Percentiles rank a stretch among this genome's conserved stretches.
These are phyloP conservation scores for Penicillium sp. DNA, from an alignment of 2,329 filamentous ascomycete genomes.

Conservation along the genomic window DNA sequence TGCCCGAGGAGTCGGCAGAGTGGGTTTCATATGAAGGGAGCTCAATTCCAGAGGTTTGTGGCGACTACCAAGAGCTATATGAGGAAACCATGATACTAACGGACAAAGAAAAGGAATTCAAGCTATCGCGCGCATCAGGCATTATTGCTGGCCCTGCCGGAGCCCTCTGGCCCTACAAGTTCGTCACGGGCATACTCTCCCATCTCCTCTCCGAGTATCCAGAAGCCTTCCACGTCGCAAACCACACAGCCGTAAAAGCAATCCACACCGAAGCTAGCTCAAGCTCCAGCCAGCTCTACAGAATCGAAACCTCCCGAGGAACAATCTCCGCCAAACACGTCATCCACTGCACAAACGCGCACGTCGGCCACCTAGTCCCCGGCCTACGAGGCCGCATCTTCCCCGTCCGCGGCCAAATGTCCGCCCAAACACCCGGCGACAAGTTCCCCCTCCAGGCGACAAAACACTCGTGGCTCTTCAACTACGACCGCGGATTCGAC, in stretches of 20 bases:
- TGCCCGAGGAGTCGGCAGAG: constrained; percentile 31
- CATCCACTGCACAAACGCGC: constrained; percentile 62
- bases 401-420: constrained; percentile 47
- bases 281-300: constrained; percentile 32
- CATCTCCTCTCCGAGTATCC: constrained; percentile 31
- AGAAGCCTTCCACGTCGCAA: constrained; percentile 34
- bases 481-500: constrained; percentile 53
- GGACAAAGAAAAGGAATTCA: constrained; percentile 22
- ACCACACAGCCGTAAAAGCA: constrained; percentile 23
- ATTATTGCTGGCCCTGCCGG: constrained; percentile 32
- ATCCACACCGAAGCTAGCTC: constrained; percentile 4
- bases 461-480: constrained; percentile 54
- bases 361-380: constrained; percentile 55
- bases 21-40: constrained; percentile 28
- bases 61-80: neutral
- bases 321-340: constrained; percentile 52
- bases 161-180: constrained; percentile 37
- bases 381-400: constrained; percentile 42
- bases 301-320: constrained; percentile 51
- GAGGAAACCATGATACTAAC: neutral
- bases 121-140: constrained; percentile 27
- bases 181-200: constrained; percentile 30
- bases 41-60: constrained; percentile 24
- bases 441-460: constrained; percentile 35
- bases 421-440: constrained; percentile 39